Base-by-base conservation (phyloP, 73 alveolate species). In the Tetrahymena malaccensis region DNA sequence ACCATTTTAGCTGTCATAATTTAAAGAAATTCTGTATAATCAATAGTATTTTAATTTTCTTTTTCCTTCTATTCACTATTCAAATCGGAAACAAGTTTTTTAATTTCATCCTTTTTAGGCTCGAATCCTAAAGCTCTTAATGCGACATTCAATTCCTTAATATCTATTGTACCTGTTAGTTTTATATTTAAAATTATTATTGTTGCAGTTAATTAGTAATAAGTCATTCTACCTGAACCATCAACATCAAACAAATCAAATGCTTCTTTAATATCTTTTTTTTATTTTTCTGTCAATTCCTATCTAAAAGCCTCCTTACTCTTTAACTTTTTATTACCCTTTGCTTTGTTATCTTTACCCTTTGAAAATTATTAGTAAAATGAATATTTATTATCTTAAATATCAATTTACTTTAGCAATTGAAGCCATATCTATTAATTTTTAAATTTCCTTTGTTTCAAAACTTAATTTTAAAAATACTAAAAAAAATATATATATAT, bases 1-100 rank as follows among this genome's bases (percentile, higher is more conserved):
- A 98, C 97, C 98, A 98, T 97, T 96, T 98, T 98, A 37, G 97
- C 98, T 43, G 99, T 98, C 99, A 98, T 98, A 85, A 98, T 98
- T 85, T 98, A 98, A 40, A 98, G 97, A 97, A 98, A 98, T 57
- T 98, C 99, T 94, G 98, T 98, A 96, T 96, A 98, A 95, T 98
- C 99, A 34, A 98, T 98, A 12, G 99, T 97, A 93, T 96, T 98
- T 94, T 96, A 96, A n/a, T 98, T 98, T 85, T 98, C 99, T 95
- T 98, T 98, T 43, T 97, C 98, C 96, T 98, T 98, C 93, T 98
- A 98, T 83, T 97, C 98, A 89, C 97, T 97, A 94, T 97, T 97
- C 25, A 98, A 96, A 57, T 98, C 98, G 34, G 97, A 95, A 58
- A 97, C 96, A 31, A 98, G 96, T 83, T 97, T 93, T 96, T 98